Percentiles rank a stretch among this genome's conserved stretches.
These are phyloP conservation scores for Urostyla sp. DNA, from an alignment of 73 alveolate species.

Conservation along the genomic window DNA sequence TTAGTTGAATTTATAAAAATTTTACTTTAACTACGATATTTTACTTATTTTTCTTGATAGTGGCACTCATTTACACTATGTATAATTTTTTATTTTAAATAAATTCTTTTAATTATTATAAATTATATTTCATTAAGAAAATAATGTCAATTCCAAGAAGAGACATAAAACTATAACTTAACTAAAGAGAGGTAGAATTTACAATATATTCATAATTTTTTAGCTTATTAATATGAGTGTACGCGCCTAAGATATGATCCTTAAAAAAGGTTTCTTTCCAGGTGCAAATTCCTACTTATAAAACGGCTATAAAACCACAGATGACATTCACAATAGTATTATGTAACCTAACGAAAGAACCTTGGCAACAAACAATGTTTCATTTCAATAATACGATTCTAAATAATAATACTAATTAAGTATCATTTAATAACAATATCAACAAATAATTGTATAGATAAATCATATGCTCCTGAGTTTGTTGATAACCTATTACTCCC, in stretches of 20 bases:
- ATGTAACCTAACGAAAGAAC: neutral
- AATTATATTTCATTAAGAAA: too few relatives aligned
- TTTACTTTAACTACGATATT: neutral
- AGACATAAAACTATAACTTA: neutral
- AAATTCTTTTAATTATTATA: too few relatives aligned
- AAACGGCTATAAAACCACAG: neutral
- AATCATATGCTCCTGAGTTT: neutral
- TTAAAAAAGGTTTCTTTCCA: neutral
- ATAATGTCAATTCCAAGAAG: conserved; percentile 1
- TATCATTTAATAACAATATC: too few relatives aligned
- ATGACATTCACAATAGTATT: neutral
- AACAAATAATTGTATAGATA: neutral
- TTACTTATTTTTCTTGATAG: neutral
- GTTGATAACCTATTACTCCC: conserved; percentile 8
- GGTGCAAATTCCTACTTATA: neutral
- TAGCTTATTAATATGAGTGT: conserved; percentile 18
- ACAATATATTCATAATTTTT: neutral
- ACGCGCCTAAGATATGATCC: conserved; percentile 7
- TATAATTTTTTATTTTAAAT: too few relatives aligned
- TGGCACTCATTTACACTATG: too few relatives aligned
- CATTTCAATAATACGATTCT: neutral
- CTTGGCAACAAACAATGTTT: neutral
- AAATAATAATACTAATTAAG: neutral
- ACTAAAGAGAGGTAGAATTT: conserved; percentile 8
- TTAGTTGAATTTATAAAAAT: neutral